Percentiles rank a stretch among this genome's conserved stretches.
Conservation (phyloP, 768 basidiomycete genomes). For the Mycena maculata region DNA sequence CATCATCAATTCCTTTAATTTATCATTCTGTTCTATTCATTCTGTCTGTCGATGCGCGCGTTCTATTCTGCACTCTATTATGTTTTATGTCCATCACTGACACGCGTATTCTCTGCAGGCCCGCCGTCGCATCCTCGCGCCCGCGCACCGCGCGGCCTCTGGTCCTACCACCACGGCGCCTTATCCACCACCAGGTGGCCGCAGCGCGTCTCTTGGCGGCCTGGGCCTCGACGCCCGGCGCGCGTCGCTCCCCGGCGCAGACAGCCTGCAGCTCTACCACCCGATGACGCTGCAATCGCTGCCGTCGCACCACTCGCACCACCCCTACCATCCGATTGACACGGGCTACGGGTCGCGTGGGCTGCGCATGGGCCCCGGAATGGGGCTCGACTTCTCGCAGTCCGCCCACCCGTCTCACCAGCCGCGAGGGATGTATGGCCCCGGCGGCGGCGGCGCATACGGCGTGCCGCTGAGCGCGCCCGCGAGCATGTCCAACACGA, state of each 20-base stretch:
- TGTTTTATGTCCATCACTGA: constrained; percentile 31
- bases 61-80: constrained; percentile 30
- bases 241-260: constrained; percentile 73
- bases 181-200: constrained; percentile 63
- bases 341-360: constrained; percentile 40
- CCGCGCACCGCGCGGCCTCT: constrained; percentile 79
- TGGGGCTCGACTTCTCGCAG: constrained; percentile 52
- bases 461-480: constrained; percentile 36
- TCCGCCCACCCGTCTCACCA: constrained; percentile 25
- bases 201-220: constrained; percentile 55
- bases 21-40: constrained; percentile 33
- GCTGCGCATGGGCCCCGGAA: constrained; percentile 53
- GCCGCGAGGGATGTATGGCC: constrained; percentile 26
- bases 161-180: constrained; percentile 84
- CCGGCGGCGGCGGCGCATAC: constrained; percentile 25
- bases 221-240: constrained; percentile 59
- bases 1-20: constrained; percentile 31
- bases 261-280: constrained; percentile 80
- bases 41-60: constrained; percentile 22
- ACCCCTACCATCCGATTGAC: constrained; percentile 45
- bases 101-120: constrained; percentile 58
- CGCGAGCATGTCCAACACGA: constrained; percentile 25
- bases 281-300: constrained; percentile 81
- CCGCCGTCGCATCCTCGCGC: constrained; percentile 84
- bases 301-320: constrained; percentile 54